These are phyloP conservation scores for Lactarius hengduanensis DNA, from an alignment of 768 basidiomycete species.

Conservation along the genomic window DNA sequence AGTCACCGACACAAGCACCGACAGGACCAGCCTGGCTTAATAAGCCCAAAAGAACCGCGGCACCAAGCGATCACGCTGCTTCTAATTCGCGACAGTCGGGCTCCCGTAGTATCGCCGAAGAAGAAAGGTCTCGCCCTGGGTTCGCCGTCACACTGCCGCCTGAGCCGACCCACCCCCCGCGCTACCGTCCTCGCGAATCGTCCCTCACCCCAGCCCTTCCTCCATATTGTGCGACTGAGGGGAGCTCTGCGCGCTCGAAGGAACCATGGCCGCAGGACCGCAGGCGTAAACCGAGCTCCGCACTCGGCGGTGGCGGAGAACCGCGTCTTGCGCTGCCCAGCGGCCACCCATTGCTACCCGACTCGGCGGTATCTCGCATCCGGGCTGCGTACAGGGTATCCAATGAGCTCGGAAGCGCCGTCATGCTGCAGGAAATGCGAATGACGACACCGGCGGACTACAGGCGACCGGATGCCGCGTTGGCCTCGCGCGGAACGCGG, in stretches of 20 bases:
- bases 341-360: not conserved
- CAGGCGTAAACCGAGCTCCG: not conserved
- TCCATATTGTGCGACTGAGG: constrained; percentile 12
- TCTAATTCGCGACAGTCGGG: not conserved
- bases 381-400: constrained; percentile 19
- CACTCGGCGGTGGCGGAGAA: not conserved
- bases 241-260: not conserved
- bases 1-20: not conserved
- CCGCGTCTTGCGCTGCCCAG: not conserved
- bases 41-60: not conserved
- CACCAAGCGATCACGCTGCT: no score
- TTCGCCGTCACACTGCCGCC: not conserved
- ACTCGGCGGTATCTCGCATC: constrained; percentile 16
- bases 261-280: constrained; percentile 4
- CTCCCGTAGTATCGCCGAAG: not conserved
- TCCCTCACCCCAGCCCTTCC: constrained; percentile 2
- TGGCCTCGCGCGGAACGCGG: not conserved
- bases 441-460: not conserved
- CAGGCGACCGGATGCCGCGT: not conserved
- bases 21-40: not conserved
- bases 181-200: not conserved
- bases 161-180: not conserved
- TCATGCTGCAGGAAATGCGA: constrained; percentile 20
- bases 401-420: constrained; percentile 14
- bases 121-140: not conserved